Percentiles rank a stretch among this genome's conserved stretches.
Evolutionary conservation across 2,329 filamentous ascomycete species (phyloP).

Genomic region (Podosphaera fusca): DNA sequence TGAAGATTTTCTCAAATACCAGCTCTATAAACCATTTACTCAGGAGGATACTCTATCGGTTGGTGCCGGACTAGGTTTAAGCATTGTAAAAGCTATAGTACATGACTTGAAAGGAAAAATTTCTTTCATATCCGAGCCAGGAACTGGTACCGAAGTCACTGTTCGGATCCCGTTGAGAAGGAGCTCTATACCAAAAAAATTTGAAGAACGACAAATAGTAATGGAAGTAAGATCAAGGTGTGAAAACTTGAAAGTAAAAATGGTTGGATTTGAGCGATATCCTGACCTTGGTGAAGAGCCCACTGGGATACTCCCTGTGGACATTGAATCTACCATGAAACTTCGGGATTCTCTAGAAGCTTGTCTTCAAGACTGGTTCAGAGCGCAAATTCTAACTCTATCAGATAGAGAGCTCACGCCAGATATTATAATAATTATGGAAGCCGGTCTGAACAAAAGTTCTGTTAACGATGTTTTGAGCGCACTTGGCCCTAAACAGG

Average conservation of each 20-base stretch:
- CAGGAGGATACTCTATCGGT: slow-evolving; percentile 38
- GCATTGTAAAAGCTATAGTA: slow-evolving; percentile 37
- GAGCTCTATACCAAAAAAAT: slow-evolving; percentile 2
- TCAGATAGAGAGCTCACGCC: background rate
- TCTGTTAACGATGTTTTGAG: slow-evolving; percentile 8
- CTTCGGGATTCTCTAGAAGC: slow-evolving; percentile 9
- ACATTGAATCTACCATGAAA: slow-evolving; percentile 10
- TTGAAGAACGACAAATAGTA: slow-evolving; percentile 4
- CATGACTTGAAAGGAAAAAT: slow-evolving; percentile 35
- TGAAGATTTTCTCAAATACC: slow-evolving; percentile 33
- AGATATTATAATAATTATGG: slow-evolving; percentile 12
- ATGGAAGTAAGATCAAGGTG: slow-evolving; percentile 6
- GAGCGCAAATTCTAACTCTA: slow-evolving; percentile 6
- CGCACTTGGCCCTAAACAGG: slow-evolving; percentile 4
- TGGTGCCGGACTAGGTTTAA: slow-evolving; percentile 38
- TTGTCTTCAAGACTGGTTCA: slow-evolving; percentile 11
- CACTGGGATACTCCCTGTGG: slow-evolving; percentile 13
- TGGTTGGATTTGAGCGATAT: slow-evolving; percentile 13
- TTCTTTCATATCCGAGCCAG: slow-evolving; percentile 28
- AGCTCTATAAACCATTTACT: slow-evolving; percentile 36
- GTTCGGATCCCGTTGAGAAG: slow-evolving; percentile 11
- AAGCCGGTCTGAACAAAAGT: slow-evolving; percentile 9
- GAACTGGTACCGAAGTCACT: slow-evolving; percentile 29
- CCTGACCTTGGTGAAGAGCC: slow-evolving; percentile 14
- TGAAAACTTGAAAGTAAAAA: slow-evolving; percentile 8